phyloP scores from a whole-genome alignment of 2,329 filamentous ascomycete species.

The Exophiala phaeomuriformis region DNA sequence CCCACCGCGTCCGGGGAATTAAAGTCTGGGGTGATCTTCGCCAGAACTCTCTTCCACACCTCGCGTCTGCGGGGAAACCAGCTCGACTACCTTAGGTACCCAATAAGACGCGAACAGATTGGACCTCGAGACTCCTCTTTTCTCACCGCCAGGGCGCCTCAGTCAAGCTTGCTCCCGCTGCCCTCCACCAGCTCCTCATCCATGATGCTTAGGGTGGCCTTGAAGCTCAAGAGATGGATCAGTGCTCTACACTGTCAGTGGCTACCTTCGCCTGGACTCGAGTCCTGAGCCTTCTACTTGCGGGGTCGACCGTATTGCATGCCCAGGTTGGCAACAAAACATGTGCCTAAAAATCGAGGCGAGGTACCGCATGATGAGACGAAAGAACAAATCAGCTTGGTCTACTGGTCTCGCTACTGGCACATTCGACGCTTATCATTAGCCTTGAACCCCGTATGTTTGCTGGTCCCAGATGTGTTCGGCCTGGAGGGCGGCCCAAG shows the following conservation, averaged over 20 bases:
- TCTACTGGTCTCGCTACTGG: no score
- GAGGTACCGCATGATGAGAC: background rate
- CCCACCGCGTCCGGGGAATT: background rate
- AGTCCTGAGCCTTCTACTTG: constrained; percentile 1
- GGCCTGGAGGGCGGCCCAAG: no score
- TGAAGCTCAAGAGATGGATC: background rate
- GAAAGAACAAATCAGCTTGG: no score
- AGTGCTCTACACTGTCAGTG: constrained; percentile 1
- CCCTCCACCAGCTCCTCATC: constrained; percentile 10
- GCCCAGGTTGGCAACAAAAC: background rate
- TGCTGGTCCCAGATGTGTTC: no score
- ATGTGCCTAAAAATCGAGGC: background rate
- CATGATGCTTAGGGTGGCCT: constrained; percentile 2
- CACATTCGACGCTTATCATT: no score
- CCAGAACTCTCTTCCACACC: no score
- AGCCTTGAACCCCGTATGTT: no score
- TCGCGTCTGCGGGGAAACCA: background rate
- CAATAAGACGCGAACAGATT: background rate
- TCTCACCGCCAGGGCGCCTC: background rate
- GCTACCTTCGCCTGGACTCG: background rate
- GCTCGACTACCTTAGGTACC: background rate
- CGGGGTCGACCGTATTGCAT: background rate
- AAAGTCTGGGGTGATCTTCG: background rate
- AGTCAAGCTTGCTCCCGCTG: background rate
- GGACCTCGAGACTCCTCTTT: background rate